Base-by-base conservation (phyloP, 192 early-diverging fungal genomes). In the Gryganskiella cystojenkinii region DNA sequence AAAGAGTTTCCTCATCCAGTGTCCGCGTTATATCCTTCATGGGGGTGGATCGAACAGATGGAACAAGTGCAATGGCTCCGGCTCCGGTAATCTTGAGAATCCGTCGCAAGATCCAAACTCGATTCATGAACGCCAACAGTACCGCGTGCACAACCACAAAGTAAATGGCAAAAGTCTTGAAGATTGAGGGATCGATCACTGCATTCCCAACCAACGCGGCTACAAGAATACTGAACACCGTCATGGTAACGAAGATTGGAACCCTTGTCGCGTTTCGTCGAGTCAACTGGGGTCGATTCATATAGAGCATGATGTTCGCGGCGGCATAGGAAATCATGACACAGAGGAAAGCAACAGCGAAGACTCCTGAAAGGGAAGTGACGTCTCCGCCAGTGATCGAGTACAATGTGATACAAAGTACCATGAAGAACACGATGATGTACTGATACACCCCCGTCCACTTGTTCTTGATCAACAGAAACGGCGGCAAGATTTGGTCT, bases 281-380 rank as follows among this genome's bases (percentile, higher is more conserved):
- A 22, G 69, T 71, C 33, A 84, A 61, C 22, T 84, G 76, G 14
- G 75, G 71, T 44, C 87, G 82, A 42, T 84, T 82, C 44, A 82
- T 70, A 24, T 82, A 82, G 7, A 89, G 61, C 56, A 87, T 60
- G 14, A 89, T 64, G 44, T 81, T 82, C 33, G 66, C 75, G 30
- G 83, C 44, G 10, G 80, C 71, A 68, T 82, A 87, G 37, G 50
- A 80, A 80, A n/a, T 62, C 20, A 89, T 56, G 34, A 82, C 80
- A 40, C 68, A 58, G 10, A 89, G 74, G 57, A 89, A 87, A 2
- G 86, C 63, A 11, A 89, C 80, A 10, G 82, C 67, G 73, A 89
- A 89, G 19, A 89, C 71, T 49, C 84, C 85, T 8, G 85, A 83
- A 34, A 89, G 64, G 9, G 78, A 80, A 0, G 81, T 81, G 0